Evolutionary conservation across 345 rosid species (phyloP).

Genomic region (Erodium maritimum): DNA sequence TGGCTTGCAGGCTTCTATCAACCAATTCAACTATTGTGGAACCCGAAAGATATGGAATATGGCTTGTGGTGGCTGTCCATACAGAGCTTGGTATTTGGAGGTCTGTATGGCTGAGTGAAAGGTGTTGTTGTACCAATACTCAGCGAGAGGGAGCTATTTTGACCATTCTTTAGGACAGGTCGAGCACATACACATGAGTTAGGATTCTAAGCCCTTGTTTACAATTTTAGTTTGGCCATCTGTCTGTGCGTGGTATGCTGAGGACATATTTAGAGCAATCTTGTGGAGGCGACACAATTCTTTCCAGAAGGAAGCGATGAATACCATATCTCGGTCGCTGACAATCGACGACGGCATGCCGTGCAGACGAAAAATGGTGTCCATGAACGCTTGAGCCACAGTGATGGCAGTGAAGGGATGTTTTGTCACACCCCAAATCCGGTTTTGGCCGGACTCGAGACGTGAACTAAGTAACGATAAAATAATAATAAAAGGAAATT

Average conservation of each 20-base stretch:
- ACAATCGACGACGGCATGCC: background rate
- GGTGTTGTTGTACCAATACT: background rate
- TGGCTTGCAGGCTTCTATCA: too few species aligned
- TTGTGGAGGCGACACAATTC: background rate
- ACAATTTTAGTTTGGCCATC: slow-evolving; percentile 7
- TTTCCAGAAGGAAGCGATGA: background rate
- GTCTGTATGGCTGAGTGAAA: background rate
- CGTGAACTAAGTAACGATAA: too few species aligned
- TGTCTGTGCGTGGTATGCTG: background rate
- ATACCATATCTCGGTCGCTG: background rate
- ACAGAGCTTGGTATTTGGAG: too few species aligned
- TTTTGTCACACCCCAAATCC: too few species aligned
- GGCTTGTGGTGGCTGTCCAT: too few species aligned
- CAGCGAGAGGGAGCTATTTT: background rate
- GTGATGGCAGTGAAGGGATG: too few species aligned
- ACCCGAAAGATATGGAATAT: too few species aligned
- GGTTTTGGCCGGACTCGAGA: too few species aligned
- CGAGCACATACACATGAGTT: background rate
- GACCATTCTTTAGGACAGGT: background rate
- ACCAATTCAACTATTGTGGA: too few species aligned
- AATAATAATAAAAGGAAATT: too few species aligned
- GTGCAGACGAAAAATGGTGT: background rate
- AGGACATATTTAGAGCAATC: background rate
- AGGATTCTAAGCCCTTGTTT: background rate
- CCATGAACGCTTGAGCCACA: background rate